Conservation (phyloP, 1,139 yeast genomes). For the Saccharomyces hybrid region DNA sequence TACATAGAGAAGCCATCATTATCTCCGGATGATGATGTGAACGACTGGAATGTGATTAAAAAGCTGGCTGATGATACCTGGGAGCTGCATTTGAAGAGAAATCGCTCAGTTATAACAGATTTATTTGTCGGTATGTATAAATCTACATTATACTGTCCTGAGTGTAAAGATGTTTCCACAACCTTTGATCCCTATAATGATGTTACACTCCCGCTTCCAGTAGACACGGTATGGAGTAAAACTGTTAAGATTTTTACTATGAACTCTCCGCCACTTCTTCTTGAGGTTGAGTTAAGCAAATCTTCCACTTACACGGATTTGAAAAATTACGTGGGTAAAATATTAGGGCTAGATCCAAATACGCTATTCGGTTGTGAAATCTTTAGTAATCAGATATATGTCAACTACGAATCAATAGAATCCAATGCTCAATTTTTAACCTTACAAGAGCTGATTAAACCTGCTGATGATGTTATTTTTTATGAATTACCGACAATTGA, state of each 20-base stretch:
- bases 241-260: slow-evolving; percentile 57
- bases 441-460: slow-evolving; percentile 59
- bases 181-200: slow-evolving; percentile 95
- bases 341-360: slow-evolving; percentile 39
- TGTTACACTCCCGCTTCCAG: slow-evolving; percentile 82
- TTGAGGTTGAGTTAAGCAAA: slow-evolving; percentile 68
- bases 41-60: slow-evolving; percentile 47
- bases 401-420: slow-evolving; percentile 56
- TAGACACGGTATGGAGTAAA: slow-evolving; percentile 65
- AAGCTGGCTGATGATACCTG: slow-evolving; percentile 70
- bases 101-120: slow-evolving; percentile 80
- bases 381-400: slow-evolving; percentile 61
- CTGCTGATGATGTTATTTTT: slow-evolving; percentile 57
- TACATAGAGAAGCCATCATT: slow-evolving; percentile 84
- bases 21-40: slow-evolving; percentile 45
- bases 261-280: slow-evolving; percentile 40
- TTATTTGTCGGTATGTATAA: slow-evolving; percentile 86
- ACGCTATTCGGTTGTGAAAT: slow-evolving; percentile 61
- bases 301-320: slow-evolving; percentile 60
- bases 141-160: slow-evolving; percentile 84
- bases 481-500: slow-evolving; percentile 48
- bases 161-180: slow-evolving; percentile 68
- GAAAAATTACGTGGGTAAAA: slow-evolving; percentile 50
- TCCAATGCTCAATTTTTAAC: slow-evolving; percentile 55
- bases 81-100: slow-evolving; percentile 71